Evolutionary conservation across 1,139 yeast species (phyloP).

Genomic region (Lodderomyces theae): DNA sequence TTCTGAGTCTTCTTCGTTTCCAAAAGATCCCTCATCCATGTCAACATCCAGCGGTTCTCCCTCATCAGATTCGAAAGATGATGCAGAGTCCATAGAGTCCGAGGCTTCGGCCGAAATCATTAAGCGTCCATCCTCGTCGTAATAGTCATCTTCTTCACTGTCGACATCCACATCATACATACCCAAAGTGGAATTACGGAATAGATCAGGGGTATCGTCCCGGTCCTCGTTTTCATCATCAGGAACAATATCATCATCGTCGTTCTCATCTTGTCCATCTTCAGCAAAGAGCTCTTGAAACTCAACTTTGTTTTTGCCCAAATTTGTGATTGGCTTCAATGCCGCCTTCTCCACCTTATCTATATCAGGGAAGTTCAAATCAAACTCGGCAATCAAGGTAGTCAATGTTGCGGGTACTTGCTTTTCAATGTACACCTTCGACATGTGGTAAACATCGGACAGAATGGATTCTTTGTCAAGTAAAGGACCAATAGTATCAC

Average conservation of each 20-base stretch:
- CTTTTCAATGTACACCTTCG: conserved; percentile 64
- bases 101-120: conserved; percentile 20
- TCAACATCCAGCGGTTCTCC: conserved; percentile 15
- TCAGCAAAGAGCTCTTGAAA: conserved; percentile 57
- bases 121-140: conserved; percentile 16
- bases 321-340: conserved; percentile 56
- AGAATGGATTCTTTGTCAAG: conserved; percentile 49
- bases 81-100: conserved; percentile 15
- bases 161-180: conserved; percentile 88
- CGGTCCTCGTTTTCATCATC: conserved; percentile 56
- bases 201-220: conserved; percentile 80
- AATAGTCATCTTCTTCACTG: conserved; percentile 48
- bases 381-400: conserved; percentile 57
- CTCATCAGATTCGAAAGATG: conserved; percentile 26
- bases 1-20: conserved; percentile 18
- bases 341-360: conserved; percentile 56
- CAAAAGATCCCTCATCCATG: conserved; percentile 16
- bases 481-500: conserved; percentile 43
- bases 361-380: conserved; percentile 68
- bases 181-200: conserved; percentile 85
- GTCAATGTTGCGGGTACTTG: conserved; percentile 60
- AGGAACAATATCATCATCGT: conserved; percentile 57
- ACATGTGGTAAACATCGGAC: conserved; percentile 58
- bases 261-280: conserved; percentile 27
- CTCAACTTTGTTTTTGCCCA: conserved; percentile 62